Percentiles rank a stretch among this genome's conserved stretches.
These are phyloP conservation scores for Vachellia collinsii DNA, from an alignment of 306 rosid genomes.

Conservation along the genomic window DNA sequence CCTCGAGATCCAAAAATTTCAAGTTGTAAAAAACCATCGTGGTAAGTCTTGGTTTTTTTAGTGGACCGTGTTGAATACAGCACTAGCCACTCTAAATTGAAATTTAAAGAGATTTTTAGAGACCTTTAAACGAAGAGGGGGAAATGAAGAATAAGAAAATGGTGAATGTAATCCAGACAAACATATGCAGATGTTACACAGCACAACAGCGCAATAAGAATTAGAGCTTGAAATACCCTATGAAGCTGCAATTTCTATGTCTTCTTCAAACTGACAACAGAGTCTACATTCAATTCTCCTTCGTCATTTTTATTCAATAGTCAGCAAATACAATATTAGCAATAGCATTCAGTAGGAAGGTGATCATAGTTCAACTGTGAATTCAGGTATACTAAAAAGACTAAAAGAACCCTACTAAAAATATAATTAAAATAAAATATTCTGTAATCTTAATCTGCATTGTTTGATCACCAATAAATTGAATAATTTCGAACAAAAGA, in stretches of 20 bases:
- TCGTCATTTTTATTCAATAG: too few relatives aligned
- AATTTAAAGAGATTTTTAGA: constrained; percentile 26
- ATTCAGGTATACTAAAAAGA: too few relatives aligned
- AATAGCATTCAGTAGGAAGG: too few relatives aligned
- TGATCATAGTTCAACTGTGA: too few relatives aligned
- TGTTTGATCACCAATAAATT: too few relatives aligned
- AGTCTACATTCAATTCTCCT: neutral
- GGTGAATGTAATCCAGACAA: constrained; percentile 5
- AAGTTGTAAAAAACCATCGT: constrained; percentile 68
- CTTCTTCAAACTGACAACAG: neutral
- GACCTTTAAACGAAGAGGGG: constrained; percentile 29
- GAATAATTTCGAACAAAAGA: too few relatives aligned
- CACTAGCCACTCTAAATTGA: constrained; percentile 66
- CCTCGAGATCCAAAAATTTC: constrained; percentile 54
- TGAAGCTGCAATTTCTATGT: neutral
- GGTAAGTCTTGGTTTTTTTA: constrained; percentile 71
- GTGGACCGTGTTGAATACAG: constrained; percentile 69
- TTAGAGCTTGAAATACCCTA: neutral
- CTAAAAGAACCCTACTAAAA: too few relatives aligned
- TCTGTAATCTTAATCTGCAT: too few relatives aligned
- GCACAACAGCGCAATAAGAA: constrained; percentile 12
- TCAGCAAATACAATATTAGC: too few relatives aligned
- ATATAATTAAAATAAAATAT: too few relatives aligned
- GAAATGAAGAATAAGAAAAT: constrained; percentile 20
- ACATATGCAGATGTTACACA: constrained; percentile 1